These are phyloP conservation scores for Monosporozyma aquatica DNA, from an alignment of 805 yeast genomes.

Conservation along the genomic window DNA sequence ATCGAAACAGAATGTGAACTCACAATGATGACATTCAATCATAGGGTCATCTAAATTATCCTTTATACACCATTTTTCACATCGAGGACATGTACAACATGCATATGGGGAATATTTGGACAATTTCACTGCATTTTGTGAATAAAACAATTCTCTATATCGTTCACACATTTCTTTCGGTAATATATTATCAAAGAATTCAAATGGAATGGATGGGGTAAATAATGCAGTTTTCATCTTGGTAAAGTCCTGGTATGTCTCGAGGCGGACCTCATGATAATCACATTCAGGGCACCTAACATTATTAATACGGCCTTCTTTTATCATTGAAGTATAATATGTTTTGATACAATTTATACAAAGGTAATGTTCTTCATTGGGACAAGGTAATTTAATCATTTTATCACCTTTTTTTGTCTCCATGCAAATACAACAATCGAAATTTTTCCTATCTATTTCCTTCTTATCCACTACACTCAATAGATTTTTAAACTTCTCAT, in stretches of 20 bases:
- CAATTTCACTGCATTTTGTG: constrained; percentile 36
- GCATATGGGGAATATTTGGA: constrained; percentile 39
- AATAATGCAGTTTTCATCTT: constrained; percentile 34
- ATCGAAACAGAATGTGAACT: constrained; percentile 45
- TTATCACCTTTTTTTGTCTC: constrained; percentile 37
- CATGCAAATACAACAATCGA: constrained; percentile 50
- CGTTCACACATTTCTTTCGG: constrained; percentile 27
- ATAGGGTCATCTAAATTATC: constrained; percentile 39
- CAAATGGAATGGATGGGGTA: constrained; percentile 33
- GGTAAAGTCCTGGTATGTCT: constrained; percentile 17
- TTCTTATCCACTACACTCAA: constrained; percentile 18
- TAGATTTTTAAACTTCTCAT: constrained; percentile 13
- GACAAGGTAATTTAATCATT: constrained; percentile 35
- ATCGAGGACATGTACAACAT: constrained; percentile 46
- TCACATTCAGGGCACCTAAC: constrained; percentile 51
- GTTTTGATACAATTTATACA: constrained; percentile 39
- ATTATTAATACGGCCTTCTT: constrained; percentile 40
- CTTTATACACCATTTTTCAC: constrained; percentile 40
- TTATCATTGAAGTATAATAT: constrained; percentile 36
- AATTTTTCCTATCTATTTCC: constrained; percentile 33
- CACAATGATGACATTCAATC: constrained; percentile 42
- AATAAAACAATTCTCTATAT: constrained; percentile 33
- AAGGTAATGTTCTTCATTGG: constrained; percentile 33
- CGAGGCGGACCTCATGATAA: constrained; percentile 14
- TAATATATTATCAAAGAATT: constrained; percentile 30